Base-by-base conservation (phyloP, 306 rosid genomes). In the Potentilla sterilis region DNA sequence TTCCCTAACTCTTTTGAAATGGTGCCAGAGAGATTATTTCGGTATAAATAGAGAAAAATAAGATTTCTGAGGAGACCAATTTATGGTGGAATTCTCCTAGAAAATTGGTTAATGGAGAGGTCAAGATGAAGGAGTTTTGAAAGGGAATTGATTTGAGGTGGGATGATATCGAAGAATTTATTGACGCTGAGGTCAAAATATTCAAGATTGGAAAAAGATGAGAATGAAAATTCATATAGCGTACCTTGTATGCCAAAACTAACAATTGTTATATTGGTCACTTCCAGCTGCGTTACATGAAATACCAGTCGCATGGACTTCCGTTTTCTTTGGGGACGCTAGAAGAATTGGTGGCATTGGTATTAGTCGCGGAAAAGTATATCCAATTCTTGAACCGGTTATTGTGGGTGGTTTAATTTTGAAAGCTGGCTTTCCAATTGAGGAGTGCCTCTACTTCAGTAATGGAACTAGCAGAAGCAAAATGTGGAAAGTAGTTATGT, bases 361-460 rank as follows among this genome's bases (percentile, higher is more conserved):
- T 55, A n/a, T 80, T 81, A 70, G 2, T 77, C 69, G 58, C 28
- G 2, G 75, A 75, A 15, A 47, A 7, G 4, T 24, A 4, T n/a
- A 38, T 22, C 7, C 16, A 9, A 19, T 19, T 3, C 11, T 8
- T 54, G 13, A 54, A 28, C 61, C 8, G 61, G 61, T 54, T 2
- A 54, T 8, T n/a, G 0, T 54, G 32, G 24, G 52, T 13, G 13
- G 73, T 63, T 15, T 21, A 19, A 9, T 68, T 71, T 54, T 24
- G 59, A 2, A 75, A 41, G 54, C 59, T 75, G 51, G 75, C 78
- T 79, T 83, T 83, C 86, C 86, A 83, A 71, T 61, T 67, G 49
- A 83, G 76, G 47, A 83, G 75, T 47, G 81, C 86, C 13, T 79
- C 62, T 75, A 34, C 83, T 22, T 75, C 61, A n/a, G 80, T 1